These are phyloP conservation scores for Moniliophthora roreri DNA, from an alignment of 1,284 basidiomycete genomes.

Conservation along the genomic window DNA sequence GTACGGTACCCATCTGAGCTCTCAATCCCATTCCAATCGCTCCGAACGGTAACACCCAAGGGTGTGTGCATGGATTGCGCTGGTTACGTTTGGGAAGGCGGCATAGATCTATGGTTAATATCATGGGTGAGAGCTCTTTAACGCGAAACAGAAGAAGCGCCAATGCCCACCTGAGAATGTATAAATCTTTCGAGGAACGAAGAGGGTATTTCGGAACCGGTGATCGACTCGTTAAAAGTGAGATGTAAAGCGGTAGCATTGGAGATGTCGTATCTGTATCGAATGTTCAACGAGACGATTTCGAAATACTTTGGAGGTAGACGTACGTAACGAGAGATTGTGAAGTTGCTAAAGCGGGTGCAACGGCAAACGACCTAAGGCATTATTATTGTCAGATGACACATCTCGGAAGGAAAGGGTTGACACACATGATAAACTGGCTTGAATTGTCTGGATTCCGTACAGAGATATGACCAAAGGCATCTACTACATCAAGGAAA, in stretches of 20 bases:
- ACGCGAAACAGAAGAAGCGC: background rate
- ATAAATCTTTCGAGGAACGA: slow-evolving; percentile 23
- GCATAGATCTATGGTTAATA: slow-evolving; percentile 17
- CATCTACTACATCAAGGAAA: slow-evolving; percentile 22
- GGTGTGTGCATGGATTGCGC: slow-evolving; percentile 18
- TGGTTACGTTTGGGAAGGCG: slow-evolving; percentile 19
- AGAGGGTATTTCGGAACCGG: slow-evolving; percentile 10
- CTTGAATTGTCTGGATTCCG: slow-evolving; percentile 22
- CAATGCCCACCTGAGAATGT: slow-evolving; percentile 21
- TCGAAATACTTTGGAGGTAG: background rate
- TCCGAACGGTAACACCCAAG: slow-evolving; percentile 14
- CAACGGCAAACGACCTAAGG: slow-evolving; percentile 22
- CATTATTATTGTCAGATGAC: background rate
- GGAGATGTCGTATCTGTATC: slow-evolving; percentile 19
- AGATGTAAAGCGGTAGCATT: slow-evolving; percentile 20
- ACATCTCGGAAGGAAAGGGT: background rate
- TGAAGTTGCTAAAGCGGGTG: slow-evolving; percentile 22
- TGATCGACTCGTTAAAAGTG: slow-evolving; percentile 14
- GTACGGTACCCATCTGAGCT: slow-evolving; percentile 14
- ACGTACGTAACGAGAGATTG: slow-evolving; percentile 20
- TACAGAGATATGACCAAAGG: slow-evolving; percentile 22
- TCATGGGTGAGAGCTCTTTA: too few species aligned
- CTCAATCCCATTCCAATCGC: slow-evolving; percentile 11
- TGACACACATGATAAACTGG: slow-evolving; percentile 21
- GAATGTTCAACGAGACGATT: background rate